Evolutionary conservation across 1,139 yeast species (phyloP), one percentile per base, ranked within the genome.

Genomic region (Taphrina wiesneri): DNA sequence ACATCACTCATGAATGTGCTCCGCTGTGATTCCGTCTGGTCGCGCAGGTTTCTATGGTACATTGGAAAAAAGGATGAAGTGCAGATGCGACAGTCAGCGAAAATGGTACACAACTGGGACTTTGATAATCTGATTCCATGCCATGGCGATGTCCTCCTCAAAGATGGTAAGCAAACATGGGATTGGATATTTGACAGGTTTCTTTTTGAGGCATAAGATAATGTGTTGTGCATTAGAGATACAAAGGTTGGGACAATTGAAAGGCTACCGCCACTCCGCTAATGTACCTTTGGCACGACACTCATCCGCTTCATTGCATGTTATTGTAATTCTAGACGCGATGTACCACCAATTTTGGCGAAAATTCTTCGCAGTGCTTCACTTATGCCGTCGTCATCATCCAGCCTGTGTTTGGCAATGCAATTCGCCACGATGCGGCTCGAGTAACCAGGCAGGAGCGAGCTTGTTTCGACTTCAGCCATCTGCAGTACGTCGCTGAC

Each of bases 81-180:
- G 21, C 41, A 32, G 19, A 28, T 45, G 66, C 52, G 46, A n/a
- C 21, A 34, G 26, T 28, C 67, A 30, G 28, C 57, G 21, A 32
- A 26, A 54, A 32, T 41, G 25, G 45, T 39, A 13, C 9, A 19
- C 39, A 13, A 19, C 43, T 46, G 67, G 47, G 9, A 30, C 13
- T 30, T 60, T 51, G 45, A 56, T 30, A 49, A 43, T 25, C 46
- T 30, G 47, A 43, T 32, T n/a, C 78, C 82, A 72, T 83, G 86
- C 70, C 90, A 86, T 72, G 90, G 89, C 6, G 82, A 82, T 66
- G 77, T 83, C 21, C 74, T 85, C 66, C 83, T 82, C 30, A 13
- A 32, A 9, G 69, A 67, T 26, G 71, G 66, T 21, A 68, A 68
- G 60, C 26, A 19, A 25, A 56, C 36, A 30, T 69, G 70, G 57